Conservation (phyloP, 768 basidiomycete species). For the Boletus pseudo-olivaceus region DNA sequence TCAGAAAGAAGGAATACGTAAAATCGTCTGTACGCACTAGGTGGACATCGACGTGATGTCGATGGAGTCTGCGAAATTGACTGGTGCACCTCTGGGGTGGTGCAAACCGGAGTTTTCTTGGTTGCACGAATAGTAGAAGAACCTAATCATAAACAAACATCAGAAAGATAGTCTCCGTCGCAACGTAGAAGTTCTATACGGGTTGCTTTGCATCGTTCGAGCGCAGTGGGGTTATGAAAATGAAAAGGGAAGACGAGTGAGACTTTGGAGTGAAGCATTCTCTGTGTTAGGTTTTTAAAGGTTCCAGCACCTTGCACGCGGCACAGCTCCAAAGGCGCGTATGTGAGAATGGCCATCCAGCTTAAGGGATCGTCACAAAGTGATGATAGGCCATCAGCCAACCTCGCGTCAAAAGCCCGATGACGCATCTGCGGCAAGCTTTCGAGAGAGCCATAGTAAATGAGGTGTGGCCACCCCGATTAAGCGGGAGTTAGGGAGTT, state of each 20-base stretch:
- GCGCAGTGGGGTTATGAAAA: neutral
- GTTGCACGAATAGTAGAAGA: neutral
- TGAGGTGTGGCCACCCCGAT: neutral
- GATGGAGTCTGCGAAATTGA: neutral
- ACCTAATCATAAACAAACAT: conserved; percentile 6
- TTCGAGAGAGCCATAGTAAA: neutral
- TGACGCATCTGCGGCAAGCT: neutral
- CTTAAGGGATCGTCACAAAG: neutral
- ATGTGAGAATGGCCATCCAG: neutral
- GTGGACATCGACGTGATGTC: neutral
- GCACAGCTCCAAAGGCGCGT: conserved; percentile 11
- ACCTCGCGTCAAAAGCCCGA: neutral
- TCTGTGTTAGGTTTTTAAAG: conserved; percentile 7
- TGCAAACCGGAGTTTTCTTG: neutral
- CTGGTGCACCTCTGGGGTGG: neutral
- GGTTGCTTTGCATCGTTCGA: conserved; percentile 7
- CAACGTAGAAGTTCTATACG: conserved; percentile 4
- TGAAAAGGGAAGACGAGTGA: neutral
- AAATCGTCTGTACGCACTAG: conserved; percentile 9
- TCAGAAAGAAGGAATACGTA: conserved; percentile 3
- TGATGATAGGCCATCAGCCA: neutral
- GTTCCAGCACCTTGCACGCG: neutral
- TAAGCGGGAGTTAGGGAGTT: neutral
- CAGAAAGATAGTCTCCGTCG: neutral
- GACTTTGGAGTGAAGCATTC: neutral